Evolutionary conservation across 2,329 filamentous ascomycete species (phyloP).

Genomic region (Neurospora crassa): DNA sequence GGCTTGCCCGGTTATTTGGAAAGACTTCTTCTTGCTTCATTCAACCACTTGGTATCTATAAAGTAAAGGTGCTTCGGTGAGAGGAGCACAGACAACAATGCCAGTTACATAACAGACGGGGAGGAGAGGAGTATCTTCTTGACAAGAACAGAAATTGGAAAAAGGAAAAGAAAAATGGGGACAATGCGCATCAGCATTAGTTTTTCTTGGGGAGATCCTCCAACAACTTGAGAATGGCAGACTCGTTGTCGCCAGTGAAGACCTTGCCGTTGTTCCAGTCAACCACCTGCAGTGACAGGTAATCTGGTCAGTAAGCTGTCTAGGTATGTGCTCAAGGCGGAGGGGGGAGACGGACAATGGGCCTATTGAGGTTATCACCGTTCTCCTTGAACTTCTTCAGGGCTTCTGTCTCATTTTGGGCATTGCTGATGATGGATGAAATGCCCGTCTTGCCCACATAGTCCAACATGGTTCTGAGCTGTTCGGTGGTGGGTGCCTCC

Average conservation of each 20-base stretch:
- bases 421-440: conserved; percentile 58
- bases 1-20: neutral
- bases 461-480: conserved; percentile 27
- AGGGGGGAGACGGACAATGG: conserved; percentile 52
- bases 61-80: neutral
- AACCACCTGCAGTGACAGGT: conserved; percentile 44
- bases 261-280: conserved; percentile 92
- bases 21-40: neutral
- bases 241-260: conserved; percentile 69
- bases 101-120: neutral
- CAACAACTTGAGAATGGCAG: conserved; percentile 78
- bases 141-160: neutral
- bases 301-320: neutral
- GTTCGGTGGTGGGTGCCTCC: conserved; percentile 49
- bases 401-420: conserved; percentile 65
- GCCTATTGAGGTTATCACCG: conserved; percentile 58
- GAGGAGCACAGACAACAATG: neutral
- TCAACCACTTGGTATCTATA: neutral
- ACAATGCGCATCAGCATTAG: neutral
- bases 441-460: conserved; percentile 54
- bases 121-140: neutral
- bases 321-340: neutral
- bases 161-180: neutral
- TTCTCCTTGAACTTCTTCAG: conserved; percentile 67
- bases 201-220: conserved; percentile 35